Base-by-base conservation (phyloP, 2,329 filamentous ascomycete species). In the Cercospora nicotianae region DNA sequence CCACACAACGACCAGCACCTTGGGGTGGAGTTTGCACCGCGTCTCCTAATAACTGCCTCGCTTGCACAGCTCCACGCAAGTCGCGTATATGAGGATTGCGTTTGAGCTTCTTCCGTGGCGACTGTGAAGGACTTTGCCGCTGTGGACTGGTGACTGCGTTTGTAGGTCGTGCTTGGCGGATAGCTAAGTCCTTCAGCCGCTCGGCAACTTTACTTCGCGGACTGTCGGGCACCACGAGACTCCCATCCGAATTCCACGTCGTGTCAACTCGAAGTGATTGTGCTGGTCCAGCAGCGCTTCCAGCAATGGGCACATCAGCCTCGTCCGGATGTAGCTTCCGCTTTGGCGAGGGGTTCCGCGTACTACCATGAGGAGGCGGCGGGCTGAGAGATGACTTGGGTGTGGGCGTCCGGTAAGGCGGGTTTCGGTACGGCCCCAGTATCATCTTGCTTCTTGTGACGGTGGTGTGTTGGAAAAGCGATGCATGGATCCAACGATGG, bases 141-240 rank as follows among this genome's bases (percentile, higher is more conserved):
- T 20, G 51, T 26, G 18, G 23, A 18, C 20, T 57, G n/a, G 51
- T 8, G 53, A 28, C 30, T 39, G 28, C 9, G 23, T 16, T n/a
- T 20, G 8, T 30, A 33, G 61, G 45, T 20, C 55, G 55, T 23
- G 31, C 48, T 53, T 57, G 60, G 8, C 65, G 45, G 30, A 76
- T 65, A 3, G 74, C 70, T 2, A 77, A 67, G 10, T 64, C 66
- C 31, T 70, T 59, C 8, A 77, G 64, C 39, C 71, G 66, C 62
- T 75, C 72, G 12, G 75, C 76, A 23, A 77, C 73, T 60, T 72
- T 73, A 20, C 70, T 73, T 53, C 75, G 68, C 18, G 76, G 76
- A 67, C 75, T 77, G n/a, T 76, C 68, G 39, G 70, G 65, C 26
- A 66, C 67, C 5, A 61, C 10, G 45, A 36, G 51, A 20, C 69